Conservation (phyloP, 208 protist genomes). For the Crithidia brevicula region DNA sequence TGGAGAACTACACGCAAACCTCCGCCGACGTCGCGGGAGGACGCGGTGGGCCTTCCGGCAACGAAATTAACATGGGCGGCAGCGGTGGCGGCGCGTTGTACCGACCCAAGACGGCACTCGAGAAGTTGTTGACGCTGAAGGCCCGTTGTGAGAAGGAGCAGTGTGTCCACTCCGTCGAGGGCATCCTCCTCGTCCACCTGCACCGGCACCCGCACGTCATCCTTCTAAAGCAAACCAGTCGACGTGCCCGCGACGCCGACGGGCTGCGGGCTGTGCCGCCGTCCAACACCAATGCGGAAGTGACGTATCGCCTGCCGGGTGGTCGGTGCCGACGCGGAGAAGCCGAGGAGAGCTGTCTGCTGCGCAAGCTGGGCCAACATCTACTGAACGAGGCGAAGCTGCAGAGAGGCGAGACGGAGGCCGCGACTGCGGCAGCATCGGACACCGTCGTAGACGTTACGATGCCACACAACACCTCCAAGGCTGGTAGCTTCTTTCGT, state of each 20-base stretch:
- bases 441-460: slow-evolving; percentile 60
- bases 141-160: slow-evolving; percentile 82
- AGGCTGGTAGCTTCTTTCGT: slow-evolving; percentile 58
- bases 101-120: slow-evolving; percentile 67
- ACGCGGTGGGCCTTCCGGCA: slow-evolving; percentile 26
- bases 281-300: slow-evolving; percentile 42
- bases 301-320: slow-evolving; percentile 74
- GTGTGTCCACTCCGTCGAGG: slow-evolving; percentile 88
- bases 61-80: slow-evolving; percentile 22
- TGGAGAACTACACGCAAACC: slow-evolving; percentile 72
- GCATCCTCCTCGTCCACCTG: slow-evolving; percentile 91
- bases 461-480: slow-evolving; percentile 28
- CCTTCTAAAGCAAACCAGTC: slow-evolving; percentile 64
- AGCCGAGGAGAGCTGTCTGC: slow-evolving; percentile 65
- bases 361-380: slow-evolving; percentile 77
- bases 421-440: slow-evolving; percentile 12
- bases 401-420: neutral
- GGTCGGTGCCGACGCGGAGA: slow-evolving; percentile 79
- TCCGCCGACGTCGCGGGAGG: slow-evolving; percentile 26
- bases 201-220: slow-evolving; percentile 94
- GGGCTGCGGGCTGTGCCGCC: slow-evolving; percentile 36
- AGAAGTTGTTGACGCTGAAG: slow-evolving; percentile 87
- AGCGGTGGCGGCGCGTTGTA: slow-evolving; percentile 6
- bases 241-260: slow-evolving; percentile 20
- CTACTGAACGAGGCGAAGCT: slow-evolving; percentile 71